These are phyloP conservation scores for Nemania bipapillata DNA, from an alignment of 2,329 filamentous ascomycete genomes.

Conservation along the genomic window DNA sequence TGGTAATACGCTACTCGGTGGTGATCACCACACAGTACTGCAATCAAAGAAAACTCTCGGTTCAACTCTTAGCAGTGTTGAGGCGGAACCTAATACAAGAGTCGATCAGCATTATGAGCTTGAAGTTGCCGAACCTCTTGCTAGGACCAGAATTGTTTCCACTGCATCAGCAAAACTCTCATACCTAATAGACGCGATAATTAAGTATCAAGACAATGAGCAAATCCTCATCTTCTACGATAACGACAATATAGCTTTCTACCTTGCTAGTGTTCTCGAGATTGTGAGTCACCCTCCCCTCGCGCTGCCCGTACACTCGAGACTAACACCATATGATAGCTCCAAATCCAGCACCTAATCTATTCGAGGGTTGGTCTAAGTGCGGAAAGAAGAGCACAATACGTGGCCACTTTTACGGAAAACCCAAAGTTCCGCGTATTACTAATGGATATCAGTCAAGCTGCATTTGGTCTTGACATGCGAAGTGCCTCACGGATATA, in stretches of 20 bases:
- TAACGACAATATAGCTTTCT: slow-evolving; percentile 85
- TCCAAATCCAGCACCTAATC: slow-evolving; percentile 70
- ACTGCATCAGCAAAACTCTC: slow-evolving; percentile 88
- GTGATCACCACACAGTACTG: slow-evolving; percentile 44
- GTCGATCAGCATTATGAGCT: slow-evolving; percentile 56
- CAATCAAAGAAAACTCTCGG: slow-evolving; percentile 40
- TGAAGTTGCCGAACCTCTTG: slow-evolving; percentile 62
- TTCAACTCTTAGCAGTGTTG: slow-evolving; percentile 24
- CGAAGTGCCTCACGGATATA: slow-evolving; percentile 84
- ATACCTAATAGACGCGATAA: slow-evolving; percentile 80
- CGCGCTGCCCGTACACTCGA: background rate
- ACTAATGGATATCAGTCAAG: slow-evolving; percentile 90
- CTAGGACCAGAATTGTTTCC: slow-evolving; percentile 72
- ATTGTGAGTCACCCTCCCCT: slow-evolving; percentile 60
- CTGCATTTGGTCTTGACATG: slow-evolving; percentile 88
- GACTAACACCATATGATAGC: slow-evolving; percentile 49
- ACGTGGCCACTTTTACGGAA: slow-evolving; percentile 81
- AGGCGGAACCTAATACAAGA: slow-evolving; percentile 18
- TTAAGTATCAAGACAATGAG: slow-evolving; percentile 73
- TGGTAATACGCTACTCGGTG: slow-evolving; percentile 46
- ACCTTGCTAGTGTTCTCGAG: slow-evolving; percentile 84
- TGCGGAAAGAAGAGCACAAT: slow-evolving; percentile 72
- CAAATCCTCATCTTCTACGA: slow-evolving; percentile 96
- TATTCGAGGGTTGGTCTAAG: slow-evolving; percentile 72
- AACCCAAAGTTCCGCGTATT: slow-evolving; percentile 76